Conservation (phyloP, 2,329 filamentous ascomycete species). For the Lasiodiplodia hormozganensis region DNA sequence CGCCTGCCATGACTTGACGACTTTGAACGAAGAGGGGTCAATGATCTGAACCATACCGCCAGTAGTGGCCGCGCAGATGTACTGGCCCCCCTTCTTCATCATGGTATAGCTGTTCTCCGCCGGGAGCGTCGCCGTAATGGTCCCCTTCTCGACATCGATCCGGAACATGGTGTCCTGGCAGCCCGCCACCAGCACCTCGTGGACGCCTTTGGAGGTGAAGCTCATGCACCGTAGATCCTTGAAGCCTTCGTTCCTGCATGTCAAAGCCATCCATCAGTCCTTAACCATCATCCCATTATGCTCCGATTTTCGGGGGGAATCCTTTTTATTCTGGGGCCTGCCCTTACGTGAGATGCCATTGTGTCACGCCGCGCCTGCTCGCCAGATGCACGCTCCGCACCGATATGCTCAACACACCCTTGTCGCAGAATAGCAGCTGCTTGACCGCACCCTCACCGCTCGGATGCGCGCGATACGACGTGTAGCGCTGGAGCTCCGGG, state of each 20-base stretch:
- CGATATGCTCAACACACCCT: conserved; percentile 86
- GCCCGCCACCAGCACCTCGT: conserved; percentile 86
- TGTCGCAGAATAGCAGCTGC: conserved; percentile 90
- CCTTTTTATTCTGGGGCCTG: neutral
- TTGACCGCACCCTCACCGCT: conserved; percentile 78
- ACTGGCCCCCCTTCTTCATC: conserved; percentile 85
- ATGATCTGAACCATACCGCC: conserved; percentile 85
- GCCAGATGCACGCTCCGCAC: conserved; percentile 87
- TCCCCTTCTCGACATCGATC: conserved; percentile 66
- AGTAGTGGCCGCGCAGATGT: conserved; percentile 90
- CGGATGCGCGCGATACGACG: conserved; percentile 82
- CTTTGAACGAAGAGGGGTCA: conserved; percentile 76
- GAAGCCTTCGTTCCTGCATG: conserved; percentile 74
- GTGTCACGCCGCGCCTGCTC: conserved; percentile 77
- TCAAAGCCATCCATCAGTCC: conserved; percentile 26
- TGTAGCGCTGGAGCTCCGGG: conserved; percentile 84
- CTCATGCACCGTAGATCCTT: conserved; percentile 91
- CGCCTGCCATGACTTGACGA: conserved; percentile 88
- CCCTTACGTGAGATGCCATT: conserved; percentile 84
- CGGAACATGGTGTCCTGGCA: conserved; percentile 86
- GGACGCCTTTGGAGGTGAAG: conserved; percentile 84
- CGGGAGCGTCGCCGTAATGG: conserved; percentile 59
- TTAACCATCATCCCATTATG: neutral
- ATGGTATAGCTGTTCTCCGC: conserved; percentile 83
- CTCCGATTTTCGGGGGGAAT: conserved; percentile 20